Conservation (phyloP, 192 early-diverging fungal species). For the Rhizophagus clarus region DNA sequence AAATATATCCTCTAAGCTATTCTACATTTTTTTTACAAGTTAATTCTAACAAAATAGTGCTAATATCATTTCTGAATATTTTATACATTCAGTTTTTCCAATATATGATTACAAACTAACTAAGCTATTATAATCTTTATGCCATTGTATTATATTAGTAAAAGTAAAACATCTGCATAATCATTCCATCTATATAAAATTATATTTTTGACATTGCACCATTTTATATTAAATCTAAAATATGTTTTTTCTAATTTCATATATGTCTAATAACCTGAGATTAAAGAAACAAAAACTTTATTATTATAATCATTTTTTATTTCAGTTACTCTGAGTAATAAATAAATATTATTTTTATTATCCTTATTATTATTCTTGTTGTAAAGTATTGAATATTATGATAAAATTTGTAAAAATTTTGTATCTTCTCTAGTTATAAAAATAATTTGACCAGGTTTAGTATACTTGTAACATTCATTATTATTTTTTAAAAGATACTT, state of each 20-base stretch:
- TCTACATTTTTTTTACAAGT: conserved; percentile 5
- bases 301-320: background rate
- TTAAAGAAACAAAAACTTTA: conserved; percentile 23
- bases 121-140: background rate
- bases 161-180: conserved; percentile 10
- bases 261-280: background rate
- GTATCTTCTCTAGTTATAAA: background rate
- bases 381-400: conserved; percentile 3
- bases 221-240: conserved; percentile 1
- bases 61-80: background rate
- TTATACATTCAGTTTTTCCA: background rate
- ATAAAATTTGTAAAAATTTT: conserved; percentile 5
- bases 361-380: conserved; percentile 7
- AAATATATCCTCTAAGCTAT: conserved; percentile 16
- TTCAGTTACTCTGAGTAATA: background rate
- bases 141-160: background rate
- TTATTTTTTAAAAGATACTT: background rate
- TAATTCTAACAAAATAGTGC: conserved; percentile 9
- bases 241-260: background rate
- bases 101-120: background rate
- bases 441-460: background rate
- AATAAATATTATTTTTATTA: conserved; percentile 12
- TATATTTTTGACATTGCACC: background rate
- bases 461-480: background rate
- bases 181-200: conserved; percentile 2